A percentile compares a stretch with the other conserved stretches of the same genome.
These are phyloP conservation scores for Nepenthes alata DNA, from an alignment of 179 eudicot genomes.

Conservation along the genomic window DNA sequence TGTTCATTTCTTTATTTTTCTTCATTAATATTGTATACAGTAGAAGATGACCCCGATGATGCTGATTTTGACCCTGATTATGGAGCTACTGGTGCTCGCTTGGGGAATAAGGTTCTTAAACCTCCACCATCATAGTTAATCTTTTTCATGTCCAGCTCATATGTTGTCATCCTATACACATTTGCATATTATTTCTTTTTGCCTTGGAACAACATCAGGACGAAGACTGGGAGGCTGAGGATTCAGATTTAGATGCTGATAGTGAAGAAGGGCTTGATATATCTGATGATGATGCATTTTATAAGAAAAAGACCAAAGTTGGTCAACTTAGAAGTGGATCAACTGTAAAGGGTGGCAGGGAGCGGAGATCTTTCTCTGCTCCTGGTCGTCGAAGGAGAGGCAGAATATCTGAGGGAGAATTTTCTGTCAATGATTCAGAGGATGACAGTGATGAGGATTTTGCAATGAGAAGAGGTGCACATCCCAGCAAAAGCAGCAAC, in stretches of 20 bases:
- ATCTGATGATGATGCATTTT: constrained; percentile 53
- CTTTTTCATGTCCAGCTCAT: neutral
- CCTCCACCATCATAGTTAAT: constrained; percentile 1
- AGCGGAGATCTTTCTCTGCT: constrained; percentile 29
- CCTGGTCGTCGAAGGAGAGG: constrained; percentile 47
- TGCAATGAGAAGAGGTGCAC: constrained; percentile 35
- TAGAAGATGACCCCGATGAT: constrained; percentile 90
- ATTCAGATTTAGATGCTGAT: constrained; percentile 62
- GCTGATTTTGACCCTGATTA: constrained; percentile 84
- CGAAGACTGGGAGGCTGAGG: constrained; percentile 81
- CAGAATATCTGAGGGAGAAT: constrained; percentile 53
- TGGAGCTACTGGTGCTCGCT: constrained; percentile 30
- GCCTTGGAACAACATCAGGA: constrained; percentile 27
- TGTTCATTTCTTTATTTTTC: neutral
- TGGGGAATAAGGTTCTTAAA: constrained; percentile 38
- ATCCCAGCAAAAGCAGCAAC: constrained; percentile 31
- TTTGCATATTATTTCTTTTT: neutral
- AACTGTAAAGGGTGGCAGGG: constrained; percentile 38
- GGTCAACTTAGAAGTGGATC: constrained; percentile 41
- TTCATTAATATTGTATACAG: constrained; percentile 20
- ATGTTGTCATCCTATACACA: neutral
- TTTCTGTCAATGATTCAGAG: constrained; percentile 68
- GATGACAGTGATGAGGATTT: constrained; percentile 63
- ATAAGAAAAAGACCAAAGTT: constrained; percentile 44
- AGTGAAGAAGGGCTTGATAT: constrained; percentile 60